A percentile compares a stretch with the other conserved stretches of the same genome.
Conservation (phyloP, 495 filamentous ascomycete genomes). For the Penicillium paradoxum region DNA sequence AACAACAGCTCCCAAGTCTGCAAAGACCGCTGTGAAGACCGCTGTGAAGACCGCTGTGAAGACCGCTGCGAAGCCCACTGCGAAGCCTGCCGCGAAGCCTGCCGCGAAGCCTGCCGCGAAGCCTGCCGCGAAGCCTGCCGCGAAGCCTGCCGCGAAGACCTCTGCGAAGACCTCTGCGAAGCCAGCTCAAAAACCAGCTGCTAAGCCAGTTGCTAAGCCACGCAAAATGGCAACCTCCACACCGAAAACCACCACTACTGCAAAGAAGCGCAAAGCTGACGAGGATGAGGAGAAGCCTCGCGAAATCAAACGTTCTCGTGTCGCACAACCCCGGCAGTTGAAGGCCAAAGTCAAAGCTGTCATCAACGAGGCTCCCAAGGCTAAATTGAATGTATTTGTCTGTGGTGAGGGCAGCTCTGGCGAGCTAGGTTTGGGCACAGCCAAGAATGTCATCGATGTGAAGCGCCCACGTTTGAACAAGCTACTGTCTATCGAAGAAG, state of each 20-base stretch:
- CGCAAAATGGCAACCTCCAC: slow-evolving; percentile 9
- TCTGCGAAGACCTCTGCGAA: slow-evolving; percentile 2
- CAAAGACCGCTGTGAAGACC: too few relatives aligned
- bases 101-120: too few relatives aligned
- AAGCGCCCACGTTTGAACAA: slow-evolving; percentile 65
- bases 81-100: too few relatives aligned
- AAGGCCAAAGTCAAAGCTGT: slow-evolving; percentile 29
- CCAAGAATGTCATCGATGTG: slow-evolving; percentile 58
- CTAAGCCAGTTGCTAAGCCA: slow-evolving; percentile 4
- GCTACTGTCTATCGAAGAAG: slow-evolving; percentile 49
- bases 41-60: slow-evolving; percentile 8
- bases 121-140: too few relatives aligned
- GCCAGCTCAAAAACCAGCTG: slow-evolving; percentile 12
- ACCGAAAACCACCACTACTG: slow-evolving; percentile 12
- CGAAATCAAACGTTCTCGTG: slow-evolving; percentile 17
- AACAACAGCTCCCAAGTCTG: neutral
- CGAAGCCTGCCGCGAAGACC: too few relatives aligned
- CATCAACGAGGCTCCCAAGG: slow-evolving; percentile 42
- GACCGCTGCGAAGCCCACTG: slow-evolving; percentile 7
- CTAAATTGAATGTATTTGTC: slow-evolving; percentile 59
- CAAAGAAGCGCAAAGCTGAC: slow-evolving; percentile 42
- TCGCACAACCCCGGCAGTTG: slow-evolving; percentile 17
- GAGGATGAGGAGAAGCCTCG: slow-evolving; percentile 25
- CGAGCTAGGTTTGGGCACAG: slow-evolving; percentile 61
- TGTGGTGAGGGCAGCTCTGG: slow-evolving; percentile 64